These are phyloP conservation scores for Exophiala viscosa DNA, from an alignment of 2,329 filamentous ascomycete genomes.

Conservation along the genomic window DNA sequence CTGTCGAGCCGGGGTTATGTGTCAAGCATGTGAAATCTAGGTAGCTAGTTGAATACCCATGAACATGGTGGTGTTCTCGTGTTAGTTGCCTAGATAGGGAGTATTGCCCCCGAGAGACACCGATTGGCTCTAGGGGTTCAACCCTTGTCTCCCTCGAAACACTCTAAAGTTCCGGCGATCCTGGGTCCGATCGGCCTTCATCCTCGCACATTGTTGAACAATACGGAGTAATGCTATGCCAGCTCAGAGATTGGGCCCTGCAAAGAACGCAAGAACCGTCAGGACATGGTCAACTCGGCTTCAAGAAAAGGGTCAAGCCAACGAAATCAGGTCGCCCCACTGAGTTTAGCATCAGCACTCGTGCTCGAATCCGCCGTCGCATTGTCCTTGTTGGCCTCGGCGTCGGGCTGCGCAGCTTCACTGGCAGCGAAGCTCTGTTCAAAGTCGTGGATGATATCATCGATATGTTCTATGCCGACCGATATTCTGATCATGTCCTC, in stretches of 20 bases:
- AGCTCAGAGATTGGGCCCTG: conserved; percentile 21
- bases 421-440: conserved; percentile 72
- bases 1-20: neutral
- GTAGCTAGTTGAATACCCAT: no score
- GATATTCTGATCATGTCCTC: conserved; percentile 86
- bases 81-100: neutral
- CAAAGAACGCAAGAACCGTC: conserved; percentile 9
- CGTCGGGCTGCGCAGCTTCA: conserved; percentile 20
- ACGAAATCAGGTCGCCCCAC: conserved; percentile 27
- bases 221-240: no score
- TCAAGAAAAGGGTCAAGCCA: conserved; percentile 2
- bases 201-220: neutral
- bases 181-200: neutral
- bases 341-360: conserved; percentile 23
- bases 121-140: conserved; percentile 4
- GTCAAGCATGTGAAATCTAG: conserved; percentile 15
- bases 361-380: conserved; percentile 17
- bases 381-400: conserved; percentile 20
- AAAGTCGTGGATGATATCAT: conserved; percentile 90
- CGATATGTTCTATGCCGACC: conserved; percentile 86
- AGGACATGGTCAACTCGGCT: conserved; percentile 9
- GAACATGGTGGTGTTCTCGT: neutral
- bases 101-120: neutral
- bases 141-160: neutral
- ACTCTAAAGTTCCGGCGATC: neutral